Base-by-base conservation (phyloP, 345 rosid species). In the Pistacia atlantica region DNA sequence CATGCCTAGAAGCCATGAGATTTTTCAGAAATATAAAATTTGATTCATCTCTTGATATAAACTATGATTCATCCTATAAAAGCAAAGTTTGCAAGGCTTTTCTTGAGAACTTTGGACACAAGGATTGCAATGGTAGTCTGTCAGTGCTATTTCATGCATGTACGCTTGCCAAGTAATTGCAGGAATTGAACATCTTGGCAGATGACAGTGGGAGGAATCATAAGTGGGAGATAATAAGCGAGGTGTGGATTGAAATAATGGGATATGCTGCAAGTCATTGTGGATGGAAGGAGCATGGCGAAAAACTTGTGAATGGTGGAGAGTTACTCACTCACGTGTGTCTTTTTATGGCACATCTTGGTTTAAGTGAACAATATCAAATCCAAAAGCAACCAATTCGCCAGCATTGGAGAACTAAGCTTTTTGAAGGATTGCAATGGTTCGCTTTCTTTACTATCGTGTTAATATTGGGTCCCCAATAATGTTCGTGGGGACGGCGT, bases 241-340 rank as follows among this genome's bases (percentile, higher is more conserved):
- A 65, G n/a, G 61, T 72, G 12, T 78, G 77, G 81, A 4, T 78
- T 11, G 81, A 72, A 65, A 78, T 78, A 65, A 28, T 78, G 25
- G 59, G 13, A 1, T 65, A 72, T 6, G 76, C 60, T 4, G 81
- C 81, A 0, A 68, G 58, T 46, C 48, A 58, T 16, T 72, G 81
- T 38, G 73, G 49, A 20, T 72, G 73, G 77, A 73, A 37, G 33
- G 72, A 57, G 22, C 81, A 78, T 11, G 56, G 72, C 2, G 73
- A 72, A 52, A 73, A 72, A 33, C 68, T 78, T 17, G 48, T 59
- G 2, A 33, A 65, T 14, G 77, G 81, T 0, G 72, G 81, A 51
- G 77, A 72, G 77, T 65, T 78, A 28, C 72, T 78, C 20, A 78
- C 81, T 60, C 77, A 57, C 9, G 25, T 22, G 25, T 22, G 81